Conservation (phyloP, 257 asterid species). For the Solanum chiquidenum region DNA sequence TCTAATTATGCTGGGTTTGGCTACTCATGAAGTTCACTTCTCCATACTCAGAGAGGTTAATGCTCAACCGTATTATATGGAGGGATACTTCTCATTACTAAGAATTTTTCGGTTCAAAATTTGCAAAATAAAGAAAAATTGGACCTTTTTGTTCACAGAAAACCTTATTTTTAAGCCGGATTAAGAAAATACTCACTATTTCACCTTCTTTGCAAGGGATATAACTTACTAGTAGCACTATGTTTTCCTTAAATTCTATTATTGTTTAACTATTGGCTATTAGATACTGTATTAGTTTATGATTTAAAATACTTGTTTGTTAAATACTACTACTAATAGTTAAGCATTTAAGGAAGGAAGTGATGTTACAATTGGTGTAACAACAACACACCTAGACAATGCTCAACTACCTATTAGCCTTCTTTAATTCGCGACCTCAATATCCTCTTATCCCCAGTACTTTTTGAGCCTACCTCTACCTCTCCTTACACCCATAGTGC, state of each 20-base stretch:
- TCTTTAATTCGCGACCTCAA: background rate
- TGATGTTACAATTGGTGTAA: background rate
- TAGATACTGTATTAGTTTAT: background rate
- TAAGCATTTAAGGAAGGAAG: background rate
- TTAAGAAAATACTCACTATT: background rate
- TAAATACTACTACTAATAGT: background rate
- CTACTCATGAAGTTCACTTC: slow-evolving; percentile 56
- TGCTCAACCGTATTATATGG: background rate
- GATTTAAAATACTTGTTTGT: background rate
- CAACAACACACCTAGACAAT: background rate
- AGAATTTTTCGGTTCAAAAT: background rate
- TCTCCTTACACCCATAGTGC: background rate
- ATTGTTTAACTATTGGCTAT: background rate
- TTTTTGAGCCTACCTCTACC: background rate
- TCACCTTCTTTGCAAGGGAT: background rate
- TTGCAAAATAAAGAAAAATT: background rate
- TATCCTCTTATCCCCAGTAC: background rate
- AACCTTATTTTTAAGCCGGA: background rate
- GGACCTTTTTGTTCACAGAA: background rate
- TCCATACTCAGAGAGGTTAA: slow-evolving; percentile 58
- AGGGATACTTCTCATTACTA: background rate
- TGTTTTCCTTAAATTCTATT: background rate
- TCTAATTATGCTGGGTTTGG: slow-evolving; percentile 54
- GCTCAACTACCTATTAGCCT: background rate
- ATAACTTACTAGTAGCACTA: background rate